Evolutionary conservation across 495 filamentous ascomycete species (phyloP).

Genomic region (Bathelium albidoporum): DNA sequence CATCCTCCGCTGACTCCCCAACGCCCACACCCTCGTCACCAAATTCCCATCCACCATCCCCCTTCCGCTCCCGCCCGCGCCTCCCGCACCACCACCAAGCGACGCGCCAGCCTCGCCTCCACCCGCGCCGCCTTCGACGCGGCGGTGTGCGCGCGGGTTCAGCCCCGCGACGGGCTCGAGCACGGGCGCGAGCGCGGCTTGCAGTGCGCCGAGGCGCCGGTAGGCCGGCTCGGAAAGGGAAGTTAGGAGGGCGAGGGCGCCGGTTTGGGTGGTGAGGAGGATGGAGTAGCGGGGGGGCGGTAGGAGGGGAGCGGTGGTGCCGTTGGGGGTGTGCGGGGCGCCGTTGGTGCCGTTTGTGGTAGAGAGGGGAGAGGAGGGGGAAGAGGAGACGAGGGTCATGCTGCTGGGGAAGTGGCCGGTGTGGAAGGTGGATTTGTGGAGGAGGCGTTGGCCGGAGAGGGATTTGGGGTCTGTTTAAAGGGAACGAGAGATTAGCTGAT

Average conservation of each 20-base stretch:
- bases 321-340: conserved; percentile 32
- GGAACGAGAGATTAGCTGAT: conserved; percentile 6
- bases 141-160: conserved; percentile 70
- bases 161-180: conserved; percentile 68
- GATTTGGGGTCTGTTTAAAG: conserved; percentile 71
- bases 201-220: conserved; percentile 70
- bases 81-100: too few species aligned
- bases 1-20: conserved; percentile 53
- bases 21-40: conserved; percentile 55
- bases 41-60: conserved; percentile 55
- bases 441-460: conserved; percentile 73
- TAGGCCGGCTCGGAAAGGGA: conserved; percentile 71
- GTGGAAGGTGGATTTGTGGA: conserved; percentile 80
- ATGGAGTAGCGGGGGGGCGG: conserved; percentile 45
- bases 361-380: conserved; percentile 23
- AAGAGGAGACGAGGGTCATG: conserved; percentile 63
- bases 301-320: conserved; percentile 14
- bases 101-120: too few species aligned
- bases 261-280: conserved; percentile 62
- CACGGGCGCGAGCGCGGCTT: conserved; percentile 63
- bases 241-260: conserved; percentile 64
- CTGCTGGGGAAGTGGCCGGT: conserved; percentile 65
- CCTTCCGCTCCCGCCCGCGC: conserved; percentile 34
- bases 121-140: conserved; percentile 32
- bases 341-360: conserved; percentile 25